These are phyloP conservation scores for Solioccasus polychromus DNA, from an alignment of 768 basidiomycete species.

Conservation along the genomic window DNA sequence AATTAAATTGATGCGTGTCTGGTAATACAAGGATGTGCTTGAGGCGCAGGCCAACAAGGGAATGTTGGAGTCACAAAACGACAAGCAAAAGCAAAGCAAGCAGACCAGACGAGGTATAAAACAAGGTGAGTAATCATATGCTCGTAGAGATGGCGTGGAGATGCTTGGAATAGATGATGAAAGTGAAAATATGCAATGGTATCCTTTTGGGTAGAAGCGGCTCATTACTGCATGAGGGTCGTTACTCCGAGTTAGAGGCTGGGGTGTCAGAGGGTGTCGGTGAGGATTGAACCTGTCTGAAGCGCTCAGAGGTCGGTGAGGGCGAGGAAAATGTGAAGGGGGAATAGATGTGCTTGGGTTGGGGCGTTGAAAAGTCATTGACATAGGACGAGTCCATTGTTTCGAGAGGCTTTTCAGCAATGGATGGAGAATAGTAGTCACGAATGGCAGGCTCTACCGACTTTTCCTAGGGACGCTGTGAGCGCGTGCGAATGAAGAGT, in stretches of 20 bases:
- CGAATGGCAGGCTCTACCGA: conserved; percentile 57
- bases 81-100: conserved; percentile 26
- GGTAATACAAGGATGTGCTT: conserved; percentile 33
- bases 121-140: conserved; percentile 25
- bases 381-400: conserved; percentile 25
- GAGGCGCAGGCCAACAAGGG: conserved; percentile 23
- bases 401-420: conserved; percentile 23
- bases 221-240: conserved; percentile 6
- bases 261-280: conserved; percentile 25
- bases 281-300: conserved; percentile 41
- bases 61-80: conserved; percentile 28
- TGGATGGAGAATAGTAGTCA: conserved; percentile 44
- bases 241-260: conserved; percentile 21
- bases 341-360: conserved; percentile 68
- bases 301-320: conserved; percentile 56
- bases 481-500: neutral
- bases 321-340: conserved; percentile 80
- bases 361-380: conserved; percentile 66
- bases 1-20: conserved; percentile 32
- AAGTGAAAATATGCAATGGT: conserved; percentile 32
- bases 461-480: conserved; percentile 38
- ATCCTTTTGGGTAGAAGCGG: conserved; percentile 18
- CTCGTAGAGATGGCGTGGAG: conserved; percentile 25
- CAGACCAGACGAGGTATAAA: conserved; percentile 25
- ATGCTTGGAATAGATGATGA: conserved; percentile 34